A percentile compares a stretch with the other conserved stretches of the same genome.
phyloP scores from a whole-genome alignment of 257 asterid species.

The Nyctanthes arbortristis region DNA sequence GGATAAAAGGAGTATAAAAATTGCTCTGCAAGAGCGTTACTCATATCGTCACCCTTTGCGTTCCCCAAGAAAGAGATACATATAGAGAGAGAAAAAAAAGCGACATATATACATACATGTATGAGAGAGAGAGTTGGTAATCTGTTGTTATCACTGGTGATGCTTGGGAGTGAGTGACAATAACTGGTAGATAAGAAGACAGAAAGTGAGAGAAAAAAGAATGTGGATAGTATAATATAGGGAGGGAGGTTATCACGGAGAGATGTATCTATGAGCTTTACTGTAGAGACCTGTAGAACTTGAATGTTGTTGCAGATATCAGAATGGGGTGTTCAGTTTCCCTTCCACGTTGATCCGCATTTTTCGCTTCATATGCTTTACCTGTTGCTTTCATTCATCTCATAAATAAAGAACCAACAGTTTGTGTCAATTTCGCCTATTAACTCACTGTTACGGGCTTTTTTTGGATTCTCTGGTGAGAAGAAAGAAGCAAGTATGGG shows the following conservation, averaged over 20 bases:
- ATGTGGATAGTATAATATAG: no score
- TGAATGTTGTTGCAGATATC: neutral
- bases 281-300: neutral
- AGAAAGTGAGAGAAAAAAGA: conserved; percentile 7
- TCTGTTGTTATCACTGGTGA: conserved; percentile 29
- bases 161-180: conserved; percentile 76
- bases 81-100: neutral
- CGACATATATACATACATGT: no score
- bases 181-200: conserved; percentile 31
- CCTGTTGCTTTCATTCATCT: conserved; percentile 14
- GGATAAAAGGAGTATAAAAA: no score
- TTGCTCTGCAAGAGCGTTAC: conserved; percentile 44
- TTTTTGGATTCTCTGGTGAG: neutral
- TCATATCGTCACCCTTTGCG: conserved; percentile 50
- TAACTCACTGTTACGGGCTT: neutral
- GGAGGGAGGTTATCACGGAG: no score
- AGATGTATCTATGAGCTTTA: neutral
- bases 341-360: conserved; percentile 33
- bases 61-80: conserved; percentile 60
- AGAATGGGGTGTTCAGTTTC: neutral
- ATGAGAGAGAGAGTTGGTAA: conserved; percentile 18
- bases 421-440: conserved; percentile 43
- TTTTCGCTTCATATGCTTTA: conserved; percentile 20
- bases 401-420: conserved; percentile 5
- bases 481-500: conserved; percentile 44